These are phyloP conservation scores for Saccharomycopsis schoenii DNA, from an alignment of 805 yeast species.

Conservation along the genomic window DNA sequence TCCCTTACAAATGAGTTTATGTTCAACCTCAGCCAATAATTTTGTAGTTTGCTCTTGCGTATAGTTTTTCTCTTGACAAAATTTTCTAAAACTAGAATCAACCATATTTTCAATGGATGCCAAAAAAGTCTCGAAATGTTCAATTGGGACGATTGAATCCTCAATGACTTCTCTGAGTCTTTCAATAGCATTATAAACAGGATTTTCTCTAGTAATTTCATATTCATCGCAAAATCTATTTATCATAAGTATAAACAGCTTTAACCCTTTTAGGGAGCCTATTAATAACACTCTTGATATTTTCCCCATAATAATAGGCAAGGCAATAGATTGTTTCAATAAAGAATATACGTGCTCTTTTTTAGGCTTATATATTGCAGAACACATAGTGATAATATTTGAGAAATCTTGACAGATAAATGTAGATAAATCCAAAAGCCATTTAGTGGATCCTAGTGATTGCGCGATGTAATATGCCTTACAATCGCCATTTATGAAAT, in stretches of 20 bases:
- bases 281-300: conserved; percentile 11
- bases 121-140: conserved; percentile 13
- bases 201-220: not conserved
- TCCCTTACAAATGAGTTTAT: conserved; percentile 14
- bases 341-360: conserved; percentile 4
- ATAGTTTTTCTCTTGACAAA: not conserved
- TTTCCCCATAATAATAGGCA: conserved; percentile 16
- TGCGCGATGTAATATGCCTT: conserved; percentile 11
- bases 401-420: conserved; percentile 16
- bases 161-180: conserved; percentile 5
- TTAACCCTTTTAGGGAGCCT: conserved; percentile 9
- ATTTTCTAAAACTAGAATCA: not conserved
- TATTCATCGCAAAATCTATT: conserved; percentile 5
- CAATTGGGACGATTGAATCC: conserved; percentile 8
- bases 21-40: conserved; percentile 9
- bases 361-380: not conserved
- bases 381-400: not conserved
- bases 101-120: conserved; percentile 4
- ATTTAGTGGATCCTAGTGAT: conserved; percentile 11
- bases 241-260: conserved; percentile 6
- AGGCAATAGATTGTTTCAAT: not conserved
- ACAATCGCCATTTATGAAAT: conserved; percentile 6
- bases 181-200: conserved; percentile 7
- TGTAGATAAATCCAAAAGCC: conserved; percentile 14
- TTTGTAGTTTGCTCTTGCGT: not conserved